Conservation (phyloP, 768 basidiomycete genomes). For the Lactifluus piperatus region DNA sequence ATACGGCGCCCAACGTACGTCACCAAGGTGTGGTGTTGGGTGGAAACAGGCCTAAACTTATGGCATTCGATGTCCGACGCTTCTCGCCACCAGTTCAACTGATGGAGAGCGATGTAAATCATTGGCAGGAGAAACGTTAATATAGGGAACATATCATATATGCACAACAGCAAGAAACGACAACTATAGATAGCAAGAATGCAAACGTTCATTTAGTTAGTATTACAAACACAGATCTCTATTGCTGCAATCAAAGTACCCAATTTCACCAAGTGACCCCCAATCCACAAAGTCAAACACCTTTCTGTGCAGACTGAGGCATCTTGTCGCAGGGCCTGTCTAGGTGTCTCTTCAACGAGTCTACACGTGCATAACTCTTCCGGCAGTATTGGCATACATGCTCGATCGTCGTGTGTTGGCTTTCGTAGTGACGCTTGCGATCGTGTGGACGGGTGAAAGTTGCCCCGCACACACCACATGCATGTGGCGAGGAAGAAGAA, state of each 20-base stretch:
- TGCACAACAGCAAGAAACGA: background rate
- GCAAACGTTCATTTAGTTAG: background rate
- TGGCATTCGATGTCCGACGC: background rate
- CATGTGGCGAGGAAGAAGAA: slow-evolving; percentile 52
- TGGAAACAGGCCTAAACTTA: background rate
- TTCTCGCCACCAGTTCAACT: slow-evolving; percentile 1
- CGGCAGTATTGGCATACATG: slow-evolving; percentile 67
- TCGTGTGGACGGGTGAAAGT: slow-evolving; percentile 78
- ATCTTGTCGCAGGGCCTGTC: slow-evolving; percentile 71
- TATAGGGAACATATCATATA: slow-evolving; percentile 8
- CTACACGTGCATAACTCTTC: slow-evolving; percentile 71
- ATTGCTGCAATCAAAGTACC: slow-evolving; percentile 3
- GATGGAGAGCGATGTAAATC: slow-evolving; percentile 4
- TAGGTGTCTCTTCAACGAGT: slow-evolving; percentile 74
- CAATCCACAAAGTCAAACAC: background rate
- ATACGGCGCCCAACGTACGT: background rate
- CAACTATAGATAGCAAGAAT: background rate
- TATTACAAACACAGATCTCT: slow-evolving; percentile 8
- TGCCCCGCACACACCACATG: slow-evolving; percentile 67
- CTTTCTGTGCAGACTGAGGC: slow-evolving; percentile 13
- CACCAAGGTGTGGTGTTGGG: background rate
- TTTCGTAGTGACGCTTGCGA: slow-evolving; percentile 74
- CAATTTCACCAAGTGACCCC: background rate
- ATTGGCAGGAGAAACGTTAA: slow-evolving; percentile 6
- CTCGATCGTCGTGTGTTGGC: slow-evolving; percentile 56